Evolutionary conservation across 495 filamentous ascomycete genomes (phyloP).

Genomic region (Xylaria grammica): DNA sequence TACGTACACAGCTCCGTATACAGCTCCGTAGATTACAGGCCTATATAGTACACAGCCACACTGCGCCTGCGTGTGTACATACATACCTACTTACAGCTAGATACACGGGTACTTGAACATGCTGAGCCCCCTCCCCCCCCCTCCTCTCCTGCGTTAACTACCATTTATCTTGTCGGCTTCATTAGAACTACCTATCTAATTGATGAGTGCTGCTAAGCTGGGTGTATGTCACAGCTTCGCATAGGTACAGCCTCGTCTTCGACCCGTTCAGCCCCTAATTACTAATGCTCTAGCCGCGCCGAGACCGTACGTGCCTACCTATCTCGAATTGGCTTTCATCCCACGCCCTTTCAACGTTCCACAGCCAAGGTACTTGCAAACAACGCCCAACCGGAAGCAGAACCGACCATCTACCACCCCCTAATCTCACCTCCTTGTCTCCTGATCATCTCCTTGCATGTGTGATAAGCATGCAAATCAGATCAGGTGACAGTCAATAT

Average conservation of each 20-base stretch:
- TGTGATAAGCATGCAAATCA: constrained; percentile 16
- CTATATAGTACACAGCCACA: not conserved
- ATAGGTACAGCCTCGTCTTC: not conserved
- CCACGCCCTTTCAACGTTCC: constrained; percentile 11
- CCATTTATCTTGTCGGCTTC: not conserved
- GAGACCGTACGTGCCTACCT: too few relatives aligned
- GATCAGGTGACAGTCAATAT: constrained; percentile 20
- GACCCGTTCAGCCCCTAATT: not conserved
- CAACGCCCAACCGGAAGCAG: constrained; percentile 16
- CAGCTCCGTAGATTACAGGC: too few relatives aligned
- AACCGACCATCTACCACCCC: constrained; percentile 20
- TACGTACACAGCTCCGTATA: not conserved
- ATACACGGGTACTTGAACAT: too few relatives aligned
- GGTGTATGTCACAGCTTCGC: not conserved
- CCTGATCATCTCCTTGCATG: constrained; percentile 19
- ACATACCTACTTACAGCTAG: too few relatives aligned
- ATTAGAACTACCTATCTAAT: too few relatives aligned
- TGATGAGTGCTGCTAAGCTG: too few relatives aligned
- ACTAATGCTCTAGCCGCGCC: too few relatives aligned
- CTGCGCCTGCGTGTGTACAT: too few relatives aligned
- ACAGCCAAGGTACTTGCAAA: constrained; percentile 14
- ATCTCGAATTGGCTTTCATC: constrained; percentile 5
- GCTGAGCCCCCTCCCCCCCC: too few relatives aligned
- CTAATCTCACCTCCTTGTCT: constrained; percentile 18
- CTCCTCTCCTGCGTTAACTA: too few relatives aligned